A percentile compares a stretch with the other conserved stretches of the same genome.
phyloP scores from a whole-genome alignment of 306 rosid genomes.

The Casuarina equisetifolia region DNA sequence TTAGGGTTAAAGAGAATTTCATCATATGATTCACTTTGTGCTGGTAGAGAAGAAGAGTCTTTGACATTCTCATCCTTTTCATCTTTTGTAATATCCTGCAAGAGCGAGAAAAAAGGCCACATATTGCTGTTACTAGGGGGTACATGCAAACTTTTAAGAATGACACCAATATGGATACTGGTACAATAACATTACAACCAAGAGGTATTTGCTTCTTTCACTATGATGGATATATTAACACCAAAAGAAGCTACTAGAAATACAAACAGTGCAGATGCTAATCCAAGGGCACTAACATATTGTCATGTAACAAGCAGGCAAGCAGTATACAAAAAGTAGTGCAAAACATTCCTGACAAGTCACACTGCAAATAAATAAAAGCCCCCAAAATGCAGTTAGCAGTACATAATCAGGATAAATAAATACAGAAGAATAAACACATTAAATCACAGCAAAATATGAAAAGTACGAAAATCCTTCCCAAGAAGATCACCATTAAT shows the following conservation, averaged over 20 bases:
- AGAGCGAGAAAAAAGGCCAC: constrained; percentile 19
- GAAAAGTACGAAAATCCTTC: background rate
- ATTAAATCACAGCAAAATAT: background rate
- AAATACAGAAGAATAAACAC: background rate
- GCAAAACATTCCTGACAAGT: background rate
- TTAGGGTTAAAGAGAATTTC: constrained; percentile 87
- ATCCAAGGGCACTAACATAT: background rate
- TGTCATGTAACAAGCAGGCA: background rate
- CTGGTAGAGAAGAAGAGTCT: constrained; percentile 39
- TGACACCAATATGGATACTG: background rate
- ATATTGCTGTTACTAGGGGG: constrained; percentile 14
- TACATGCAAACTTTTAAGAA: background rate
- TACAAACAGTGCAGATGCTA: background rate
- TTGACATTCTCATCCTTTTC: constrained; percentile 48
- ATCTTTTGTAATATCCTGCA: constrained; percentile 53
- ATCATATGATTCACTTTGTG: constrained; percentile 39
- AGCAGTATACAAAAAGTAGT: background rate
- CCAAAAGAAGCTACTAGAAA: background rate
- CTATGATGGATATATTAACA: background rate
- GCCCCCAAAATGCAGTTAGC: background rate
- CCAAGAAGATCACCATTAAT: background rate
- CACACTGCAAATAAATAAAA: background rate
- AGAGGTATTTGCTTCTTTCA: background rate
- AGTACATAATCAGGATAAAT: background rate
- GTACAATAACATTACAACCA: background rate